Evolutionary conservation across 2,329 filamentous ascomycete species (phyloP), one percentile per base, ranked within the genome.

Genomic region (Aspergillus fischeri): DNA sequence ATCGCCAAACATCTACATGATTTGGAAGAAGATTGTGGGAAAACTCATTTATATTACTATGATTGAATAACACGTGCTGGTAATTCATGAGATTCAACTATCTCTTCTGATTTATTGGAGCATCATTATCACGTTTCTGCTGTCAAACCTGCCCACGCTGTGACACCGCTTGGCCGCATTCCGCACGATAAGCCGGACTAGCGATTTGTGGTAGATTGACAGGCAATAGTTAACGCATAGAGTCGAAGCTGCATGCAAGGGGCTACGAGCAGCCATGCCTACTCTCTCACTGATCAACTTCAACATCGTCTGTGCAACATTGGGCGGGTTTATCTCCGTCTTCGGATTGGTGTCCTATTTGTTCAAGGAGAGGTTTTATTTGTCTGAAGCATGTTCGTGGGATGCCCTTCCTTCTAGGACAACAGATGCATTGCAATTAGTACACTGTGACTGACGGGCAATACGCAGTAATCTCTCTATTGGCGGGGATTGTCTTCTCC

Each of bases 301-400:
- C 80, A 95, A 96, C 75, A 89, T 94, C 62, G 84, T 92, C 54
- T 86, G 90, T 70, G 87, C 89, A 53, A 83, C 90, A 7, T 75
- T 96, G 11, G 92, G 92, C 14, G 92, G 90, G 1, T 97, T 95
- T 77, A 86, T 97, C 60, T 91, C 90, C 0, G 65, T 95, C n/a
- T 97, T 96, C 68, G 92, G 91, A 3, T 78, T 97, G 47, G 91
- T 97, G 0, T 96, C 91, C 0, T 96, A 92, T 70, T 82, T 96
- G 20, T 82, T 90, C 69, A 96, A 97, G 70, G 92, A 96, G 76
- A 88, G 86, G 57, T 93, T 90, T 70, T 96, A 96, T 71, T 82
- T 97, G 1, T 96, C 91, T 1, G 92, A 97, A 82, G 90, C 92
- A 53, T 79, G 91, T 93, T 79, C 72, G 89, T 84, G 27, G n/a